A percentile compares a stretch with the other conserved stretches of the same genome.
phyloP scores from a whole-genome alignment of 2,329 filamentous ascomycete genomes.

The Fusarium drepaniforme region DNA sequence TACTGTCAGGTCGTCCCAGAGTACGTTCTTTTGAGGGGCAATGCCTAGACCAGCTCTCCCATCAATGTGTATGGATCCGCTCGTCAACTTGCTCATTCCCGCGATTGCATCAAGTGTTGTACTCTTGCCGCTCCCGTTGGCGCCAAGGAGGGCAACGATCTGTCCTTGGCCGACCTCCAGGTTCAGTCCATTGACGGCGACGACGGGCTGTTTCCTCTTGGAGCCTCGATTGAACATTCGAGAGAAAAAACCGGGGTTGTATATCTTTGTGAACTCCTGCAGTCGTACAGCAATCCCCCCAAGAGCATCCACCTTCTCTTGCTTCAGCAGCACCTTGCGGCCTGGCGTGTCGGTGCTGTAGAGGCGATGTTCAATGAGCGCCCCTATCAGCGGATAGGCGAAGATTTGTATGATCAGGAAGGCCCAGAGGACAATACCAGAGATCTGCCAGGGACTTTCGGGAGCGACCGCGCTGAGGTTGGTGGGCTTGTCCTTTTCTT shows the following conservation, averaged over 20 bases:
- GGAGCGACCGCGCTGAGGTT: slow-evolving; percentile 74
- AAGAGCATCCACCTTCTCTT: slow-evolving; percentile 41
- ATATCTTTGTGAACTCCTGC: slow-evolving; percentile 81
- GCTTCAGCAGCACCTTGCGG: slow-evolving; percentile 62
- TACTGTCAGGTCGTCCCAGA: slow-evolving; percentile 91
- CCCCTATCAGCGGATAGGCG: slow-evolving; percentile 80
- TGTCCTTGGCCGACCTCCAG: slow-evolving; percentile 81
- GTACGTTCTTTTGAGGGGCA: slow-evolving; percentile 92
- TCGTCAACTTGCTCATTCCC: slow-evolving; percentile 81
- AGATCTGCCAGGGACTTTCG: slow-evolving; percentile 73
- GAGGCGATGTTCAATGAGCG: slow-evolving; percentile 77
- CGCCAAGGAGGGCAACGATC: slow-evolving; percentile 87
- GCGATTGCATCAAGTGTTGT: slow-evolving; percentile 91
- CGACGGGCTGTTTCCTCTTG: slow-evolving; percentile 68
- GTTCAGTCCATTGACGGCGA: slow-evolving; percentile 82
- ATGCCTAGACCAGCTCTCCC: slow-evolving; percentile 85
- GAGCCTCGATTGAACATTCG: slow-evolving; percentile 61
- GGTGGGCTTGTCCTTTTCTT: slow-evolving; percentile 69
- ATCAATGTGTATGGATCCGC: slow-evolving; percentile 82
- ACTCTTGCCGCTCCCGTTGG: slow-evolving; percentile 91
- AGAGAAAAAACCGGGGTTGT: slow-evolving; percentile 74
- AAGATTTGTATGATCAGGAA: slow-evolving; percentile 84
- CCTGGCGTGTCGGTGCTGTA: slow-evolving; percentile 80
- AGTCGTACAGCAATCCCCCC: slow-evolving; percentile 74
- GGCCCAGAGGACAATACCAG: slow-evolving; percentile 82